A percentile compares a stretch with the other conserved stretches of the same genome.
Conservation (phyloP, 2,329 filamentous ascomycete species). For the Ophiostoma australiae region DNA sequence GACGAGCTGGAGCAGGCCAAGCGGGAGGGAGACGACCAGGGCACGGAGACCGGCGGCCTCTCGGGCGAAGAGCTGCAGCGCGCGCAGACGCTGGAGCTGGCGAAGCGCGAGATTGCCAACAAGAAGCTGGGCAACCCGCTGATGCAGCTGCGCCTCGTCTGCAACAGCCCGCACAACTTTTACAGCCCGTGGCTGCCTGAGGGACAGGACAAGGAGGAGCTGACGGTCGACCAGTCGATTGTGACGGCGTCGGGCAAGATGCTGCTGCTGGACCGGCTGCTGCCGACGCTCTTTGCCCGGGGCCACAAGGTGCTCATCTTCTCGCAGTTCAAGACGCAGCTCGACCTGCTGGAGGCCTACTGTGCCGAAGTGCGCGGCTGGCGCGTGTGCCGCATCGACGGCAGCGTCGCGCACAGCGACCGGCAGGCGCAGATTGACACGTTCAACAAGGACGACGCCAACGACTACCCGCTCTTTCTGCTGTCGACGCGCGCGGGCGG, state of each 20-base stretch:
- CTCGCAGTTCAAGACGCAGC: slow-evolving; percentile 90
- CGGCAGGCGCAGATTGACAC: slow-evolving; percentile 65
- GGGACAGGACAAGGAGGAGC: slow-evolving; percentile 42
- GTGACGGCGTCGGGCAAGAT: slow-evolving; percentile 91
- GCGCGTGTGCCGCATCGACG: slow-evolving; percentile 86
- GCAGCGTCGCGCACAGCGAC: slow-evolving; percentile 70
- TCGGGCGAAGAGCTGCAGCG: slow-evolving; percentile 59
- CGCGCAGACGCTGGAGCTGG: slow-evolving; percentile 65
- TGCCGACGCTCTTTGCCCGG: slow-evolving; percentile 66
- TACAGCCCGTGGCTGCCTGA: slow-evolving; percentile 75
- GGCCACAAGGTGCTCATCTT: slow-evolving; percentile 94
- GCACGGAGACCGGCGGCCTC: slow-evolving; percentile 38
- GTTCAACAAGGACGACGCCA: slow-evolving; percentile 61
- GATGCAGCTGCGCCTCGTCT: slow-evolving; percentile 85
- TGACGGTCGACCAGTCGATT: slow-evolving; percentile 69
- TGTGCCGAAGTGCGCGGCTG: slow-evolving; percentile 70
- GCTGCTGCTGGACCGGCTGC: slow-evolving; percentile 81
- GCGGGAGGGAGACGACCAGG: slow-evolving; percentile 38
- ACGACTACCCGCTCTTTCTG: slow-evolving; percentile 69
- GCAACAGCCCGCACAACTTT: slow-evolving; percentile 93
- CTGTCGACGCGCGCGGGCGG: slow-evolving; percentile 88
- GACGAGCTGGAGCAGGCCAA: slow-evolving; percentile 44
- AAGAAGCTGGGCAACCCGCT: slow-evolving; percentile 93
- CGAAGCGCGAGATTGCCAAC: slow-evolving; percentile 78
- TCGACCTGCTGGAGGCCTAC: slow-evolving; percentile 88